A percentile compares a stretch with the other conserved stretches of the same genome.
phyloP scores from a whole-genome alignment of 2,329 filamentous ascomycete genomes.

The Zasmidium cellare region DNA sequence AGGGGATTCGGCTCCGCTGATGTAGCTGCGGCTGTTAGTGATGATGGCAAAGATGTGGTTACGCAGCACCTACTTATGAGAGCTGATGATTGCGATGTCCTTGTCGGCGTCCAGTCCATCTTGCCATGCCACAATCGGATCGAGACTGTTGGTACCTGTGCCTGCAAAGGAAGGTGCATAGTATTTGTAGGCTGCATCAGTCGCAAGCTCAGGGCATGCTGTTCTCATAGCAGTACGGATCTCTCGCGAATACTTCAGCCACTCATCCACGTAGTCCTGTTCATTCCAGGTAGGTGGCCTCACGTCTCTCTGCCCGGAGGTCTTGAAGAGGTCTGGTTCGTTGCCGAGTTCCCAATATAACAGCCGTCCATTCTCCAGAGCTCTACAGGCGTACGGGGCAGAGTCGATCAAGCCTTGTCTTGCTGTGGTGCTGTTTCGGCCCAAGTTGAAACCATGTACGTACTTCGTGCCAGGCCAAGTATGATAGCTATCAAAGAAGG shows the following conservation, averaged over 20 bases:
- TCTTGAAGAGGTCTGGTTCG: constrained; percentile 62
- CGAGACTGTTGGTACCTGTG: constrained; percentile 50
- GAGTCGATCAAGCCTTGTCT: constrained; percentile 56
- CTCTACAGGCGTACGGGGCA: constrained; percentile 58
- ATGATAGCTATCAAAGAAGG: constrained; percentile 63
- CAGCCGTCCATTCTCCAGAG: constrained; percentile 51
- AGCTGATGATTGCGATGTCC: constrained; percentile 56
- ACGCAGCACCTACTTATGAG: constrained; percentile 57
- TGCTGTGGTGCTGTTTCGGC: constrained; percentile 53
- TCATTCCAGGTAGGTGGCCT: constrained; percentile 58
- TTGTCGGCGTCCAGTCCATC: constrained; percentile 53
- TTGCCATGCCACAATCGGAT: constrained; percentile 53
- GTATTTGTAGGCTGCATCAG: constrained; percentile 48
- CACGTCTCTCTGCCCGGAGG: constrained; percentile 52
- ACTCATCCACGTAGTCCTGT: constrained; percentile 57
- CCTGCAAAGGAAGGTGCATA: constrained; percentile 62
- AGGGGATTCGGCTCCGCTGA: constrained; percentile 58
- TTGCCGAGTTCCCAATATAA: constrained; percentile 65
- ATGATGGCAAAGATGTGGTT: not conserved
- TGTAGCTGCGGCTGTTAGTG: constrained; percentile 51
- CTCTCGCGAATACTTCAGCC: constrained; percentile 55
- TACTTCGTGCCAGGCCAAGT: constrained; percentile 59
- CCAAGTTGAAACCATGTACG: constrained; percentile 63
- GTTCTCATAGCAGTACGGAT: constrained; percentile 50
- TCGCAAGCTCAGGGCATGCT: constrained; percentile 53